phyloP scores from a whole-genome alignment of 805 yeast genomes.

The Wickerhamiella kurtzmanii region DNA sequence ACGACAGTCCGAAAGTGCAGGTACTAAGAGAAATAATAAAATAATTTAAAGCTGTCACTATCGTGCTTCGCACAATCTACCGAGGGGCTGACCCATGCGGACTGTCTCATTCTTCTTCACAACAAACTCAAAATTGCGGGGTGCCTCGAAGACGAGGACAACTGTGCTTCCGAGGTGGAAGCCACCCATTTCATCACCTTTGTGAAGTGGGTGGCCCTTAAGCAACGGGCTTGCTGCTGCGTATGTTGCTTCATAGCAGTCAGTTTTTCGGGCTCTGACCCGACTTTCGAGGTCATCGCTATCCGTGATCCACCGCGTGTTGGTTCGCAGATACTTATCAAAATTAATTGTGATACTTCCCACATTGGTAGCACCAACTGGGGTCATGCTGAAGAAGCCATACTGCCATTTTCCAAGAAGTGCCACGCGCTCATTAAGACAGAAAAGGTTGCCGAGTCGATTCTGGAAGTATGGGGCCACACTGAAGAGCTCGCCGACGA shows the following conservation, averaged over 20 bases:
- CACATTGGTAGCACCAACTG: constrained; percentile 98
- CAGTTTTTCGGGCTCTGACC: constrained; percentile 38
- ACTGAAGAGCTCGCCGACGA: constrained; percentile 86
- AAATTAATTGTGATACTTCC: constrained; percentile 88
- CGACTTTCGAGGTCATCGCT: constrained; percentile 5
- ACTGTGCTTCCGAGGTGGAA: constrained; percentile 92
- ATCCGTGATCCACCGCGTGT: constrained; percentile 30
- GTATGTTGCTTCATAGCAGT: constrained; percentile 90
- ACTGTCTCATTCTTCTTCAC: constrained; percentile 63
- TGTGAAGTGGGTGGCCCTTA: constrained; percentile 76
- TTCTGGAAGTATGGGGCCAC: constrained; percentile 95
- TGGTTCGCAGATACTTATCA: constrained; percentile 80
- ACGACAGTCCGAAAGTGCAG: no score
- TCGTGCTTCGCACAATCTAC: constrained; percentile 22
- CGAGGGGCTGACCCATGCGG: constrained; percentile 72
- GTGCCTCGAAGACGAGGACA: constrained; percentile 95
- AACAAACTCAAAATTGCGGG: constrained; percentile 57
- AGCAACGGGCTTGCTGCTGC: constrained; percentile 58
- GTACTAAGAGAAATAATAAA: neutral
- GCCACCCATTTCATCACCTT: constrained; percentile 96
- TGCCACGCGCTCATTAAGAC: constrained; percentile 90
- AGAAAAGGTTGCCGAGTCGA: constrained; percentile 73
- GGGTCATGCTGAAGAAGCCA: constrained; percentile 97
- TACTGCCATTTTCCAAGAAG: constrained; percentile 90
- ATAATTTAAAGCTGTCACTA: neutral